Evolutionary conservation across 1,284 basidiomycete genomes (phyloP).

Genomic region (Apiotrichum gamsii): DNA sequence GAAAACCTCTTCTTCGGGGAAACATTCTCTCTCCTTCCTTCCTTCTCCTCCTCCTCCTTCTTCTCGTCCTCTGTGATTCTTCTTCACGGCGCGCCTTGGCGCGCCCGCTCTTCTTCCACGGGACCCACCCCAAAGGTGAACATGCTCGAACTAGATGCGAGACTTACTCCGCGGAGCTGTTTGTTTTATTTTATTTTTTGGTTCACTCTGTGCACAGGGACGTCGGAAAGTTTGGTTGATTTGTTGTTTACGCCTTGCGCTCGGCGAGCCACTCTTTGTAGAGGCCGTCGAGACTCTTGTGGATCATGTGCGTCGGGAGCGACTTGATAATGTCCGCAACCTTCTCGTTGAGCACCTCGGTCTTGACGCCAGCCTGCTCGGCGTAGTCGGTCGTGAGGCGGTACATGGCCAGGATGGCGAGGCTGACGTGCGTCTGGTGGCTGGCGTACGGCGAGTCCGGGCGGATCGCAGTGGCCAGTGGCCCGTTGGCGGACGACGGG

Average conservation of each 20-base stretch:
- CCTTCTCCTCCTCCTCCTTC: too few species aligned
- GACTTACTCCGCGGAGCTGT: too few species aligned
- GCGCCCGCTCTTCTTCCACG: too few species aligned
- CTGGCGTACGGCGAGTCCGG: conserved; percentile 69
- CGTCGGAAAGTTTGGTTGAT: too few species aligned
- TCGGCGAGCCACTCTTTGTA: conserved; percentile 67
- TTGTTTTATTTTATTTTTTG: too few species aligned
- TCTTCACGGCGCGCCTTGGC: too few species aligned
- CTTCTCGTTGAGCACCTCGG: conserved; percentile 64
- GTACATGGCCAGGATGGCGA: conserved; percentile 85
- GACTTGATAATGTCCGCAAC: conserved; percentile 82
- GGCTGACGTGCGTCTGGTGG: conserved; percentile 86
- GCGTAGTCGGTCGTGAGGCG: conserved; percentile 76
- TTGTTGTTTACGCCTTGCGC: conserved; percentile 3
- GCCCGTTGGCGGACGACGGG: conserved; percentile 40
- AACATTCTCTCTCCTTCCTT: too few species aligned
- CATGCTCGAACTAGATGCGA: too few species aligned
- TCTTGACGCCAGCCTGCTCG: conserved; percentile 61
- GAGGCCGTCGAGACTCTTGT: conserved; percentile 83
- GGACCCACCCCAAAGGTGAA: too few species aligned
- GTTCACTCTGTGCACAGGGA: too few species aligned
- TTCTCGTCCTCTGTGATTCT: too few species aligned
- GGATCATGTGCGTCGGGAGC: conserved; percentile 73
- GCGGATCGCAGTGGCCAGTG: conserved; percentile 56
- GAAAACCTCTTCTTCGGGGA: too few species aligned